Evolutionary conservation across 768 basidiomycete genomes (phyloP), one percentile per base, ranked within the genome.

Genomic region (Hygrophorus russula): DNA sequence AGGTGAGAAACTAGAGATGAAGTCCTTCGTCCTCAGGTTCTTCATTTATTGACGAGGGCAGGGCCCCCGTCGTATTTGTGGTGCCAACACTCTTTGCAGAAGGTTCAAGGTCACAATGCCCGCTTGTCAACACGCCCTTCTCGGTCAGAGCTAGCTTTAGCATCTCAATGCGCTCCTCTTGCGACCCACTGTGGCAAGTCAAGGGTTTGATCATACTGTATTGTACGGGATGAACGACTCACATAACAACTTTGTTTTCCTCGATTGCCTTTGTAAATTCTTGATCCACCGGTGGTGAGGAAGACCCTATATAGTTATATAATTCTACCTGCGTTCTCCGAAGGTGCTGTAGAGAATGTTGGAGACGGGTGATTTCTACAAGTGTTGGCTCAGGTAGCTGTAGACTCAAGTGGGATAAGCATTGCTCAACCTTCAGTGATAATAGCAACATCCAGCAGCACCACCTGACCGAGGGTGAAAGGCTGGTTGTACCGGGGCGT

Each of bases 241-340:
- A 80, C 87, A 91, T 84, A 33, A 83, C 81, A 2, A 51, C 59
- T 51, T 78, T 67, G 54, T 91, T 91, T 60, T 91, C 88, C 44
- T 76, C 66, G 6, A 79, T 59, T 8, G 80, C 85, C 36, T 71
- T 67, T 27, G 53, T 54, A 7, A 87, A 56, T 39, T 85, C 84
- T 5, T 63, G 60, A 55, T 87, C 85, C 3, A 24, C 24, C 24
- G 59, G 56, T 41, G 59, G 57, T 33, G 56, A 58, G 5, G 62
- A 46, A 14, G 57, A 48, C 20, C 42, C 42, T 32, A 39, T 53
- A 48, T 70, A 66, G 45, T 73, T 70, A 38, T 65, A 54, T 18
- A 89, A 64, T 39, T 71, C 62, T 6, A 55, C 51, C 54, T 91
- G 86, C 5, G 88, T 85, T 29, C 68, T 64, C 44, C 61, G 63